Base-by-base conservation (phyloP, 345 rosid species). In the Sisymbrium altissimum region DNA sequence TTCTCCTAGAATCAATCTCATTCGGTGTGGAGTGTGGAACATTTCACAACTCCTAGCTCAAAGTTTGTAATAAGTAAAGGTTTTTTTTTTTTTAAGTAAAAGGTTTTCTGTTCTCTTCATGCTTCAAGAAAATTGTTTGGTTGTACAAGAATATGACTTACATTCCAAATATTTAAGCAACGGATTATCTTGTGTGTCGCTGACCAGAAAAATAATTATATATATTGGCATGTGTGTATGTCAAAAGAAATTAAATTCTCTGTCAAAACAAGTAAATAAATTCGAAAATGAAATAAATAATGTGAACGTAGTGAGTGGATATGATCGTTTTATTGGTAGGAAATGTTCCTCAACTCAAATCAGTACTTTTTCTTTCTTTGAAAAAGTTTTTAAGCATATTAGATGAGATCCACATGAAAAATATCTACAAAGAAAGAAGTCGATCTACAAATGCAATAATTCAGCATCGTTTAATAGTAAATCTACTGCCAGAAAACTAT, bases 361-460 rank as follows among this genome's bases (percentile, higher is more conserved):
- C 68, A 50, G 44, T 55, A 25, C 32, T 44, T 53, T 15, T n/a
- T 23, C 48, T 44, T 64, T 55, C 1, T 14, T 55, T 55, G 29
- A 39, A 10, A 35, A 54, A 64, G 10, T 19, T 53, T 54, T 30
- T 62, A 18, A 73, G 66, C 66, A 65, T 65, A 73, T 73, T 44
- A 45, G 66, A 12, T 56, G 66, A 21, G 71, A 55, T 65, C 59
- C 77, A 73, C 66, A 55, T 2, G 14, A 54, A 65, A n/a, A 64
- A 54, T 64, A 73, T 65, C 64, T 56, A 53, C 29, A 54, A 38
- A 19, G 25, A 23, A 23, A 3, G 25, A 23, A 1, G 25, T 23
- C 25, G 25, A 23, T 23, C 43, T 19, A 41, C 3, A 32, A 14
- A 71, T 64, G 39, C 29, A 52, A 72, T 39, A 63, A 30, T 52